Base-by-base conservation (phyloP, 2,329 filamentous ascomycete genomes). In the Epicoccum sorghinum region DNA sequence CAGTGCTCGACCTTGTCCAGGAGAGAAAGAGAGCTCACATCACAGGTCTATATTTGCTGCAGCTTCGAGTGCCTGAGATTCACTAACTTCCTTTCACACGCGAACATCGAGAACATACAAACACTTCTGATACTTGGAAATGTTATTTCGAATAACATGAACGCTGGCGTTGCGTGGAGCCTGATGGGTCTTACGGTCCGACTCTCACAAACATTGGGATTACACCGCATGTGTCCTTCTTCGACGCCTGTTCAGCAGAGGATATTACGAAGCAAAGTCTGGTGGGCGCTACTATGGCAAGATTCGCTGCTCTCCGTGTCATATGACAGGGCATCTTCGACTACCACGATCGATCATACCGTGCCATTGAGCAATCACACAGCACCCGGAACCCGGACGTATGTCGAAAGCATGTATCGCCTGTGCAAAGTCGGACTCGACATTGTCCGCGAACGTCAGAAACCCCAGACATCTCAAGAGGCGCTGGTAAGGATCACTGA, bases 31-130 rank as follows among this genome's bases (percentile, higher is more conserved):
- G 84, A 87, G 62, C 69, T 87, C 61, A 86, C 84, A 6, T 87
- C 85, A 8, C 84, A 86, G 64, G 85, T 87, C 27, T 87, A 86
- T 67, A 79, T 86, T 4, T 87, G 85, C 71, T 87, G 85, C 70
- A 84, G 83, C 43, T 86, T 87, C 58, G 85, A 87, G 67, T 86
- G 84, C 62, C 75, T 87, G 24, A 82, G 85, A 14, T 84, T 86
- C 71, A 85, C 82, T 23, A 87, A 87, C 59, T 87, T 86, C 66
- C 67, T 87, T 7, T 86, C 85, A 0, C 82, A 85, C 53, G 82
- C 84, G 25, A 84, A 81, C 4, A 73, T 86, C 32, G 83, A 86
- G 57, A 84, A 81, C 37, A 85, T 87, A 33, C 83, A 87, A 65
- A 84, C 84, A 0, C 76, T 87, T 22, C 71, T 87, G 3, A 82